These are phyloP conservation scores for Pseudogymnoascus sp. DNA, from an alignment of 2,329 filamentous ascomycete genomes.

Conservation along the genomic window DNA sequence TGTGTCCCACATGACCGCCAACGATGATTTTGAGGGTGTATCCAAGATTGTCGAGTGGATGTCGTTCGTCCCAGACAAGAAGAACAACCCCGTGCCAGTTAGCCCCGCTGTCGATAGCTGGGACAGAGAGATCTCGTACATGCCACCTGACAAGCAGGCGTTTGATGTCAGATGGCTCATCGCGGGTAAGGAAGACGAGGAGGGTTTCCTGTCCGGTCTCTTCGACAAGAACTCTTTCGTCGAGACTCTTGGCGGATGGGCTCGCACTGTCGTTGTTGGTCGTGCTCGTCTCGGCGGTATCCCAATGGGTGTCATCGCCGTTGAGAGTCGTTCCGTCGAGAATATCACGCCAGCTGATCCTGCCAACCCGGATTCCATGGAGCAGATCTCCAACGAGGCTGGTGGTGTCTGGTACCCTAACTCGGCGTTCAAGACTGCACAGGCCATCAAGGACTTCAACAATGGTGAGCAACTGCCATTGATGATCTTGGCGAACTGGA, in stretches of 20 bases:
- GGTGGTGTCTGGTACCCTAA: slow-evolving; percentile 99
- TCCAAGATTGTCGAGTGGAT: slow-evolving; percentile 98
- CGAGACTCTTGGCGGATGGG: slow-evolving; percentile 94
- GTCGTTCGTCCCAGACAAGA: slow-evolving; percentile 94
- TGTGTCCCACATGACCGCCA: slow-evolving; percentile 97
- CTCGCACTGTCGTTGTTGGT: slow-evolving; percentile 90
- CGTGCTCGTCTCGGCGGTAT: slow-evolving; percentile 95
- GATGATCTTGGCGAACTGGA: slow-evolving; percentile 99
- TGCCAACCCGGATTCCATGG: slow-evolving; percentile 95
- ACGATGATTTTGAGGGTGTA: slow-evolving; percentile 95
- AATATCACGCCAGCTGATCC: slow-evolving; percentile 95
- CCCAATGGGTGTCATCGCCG: slow-evolving; percentile 94
- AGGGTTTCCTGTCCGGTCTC: slow-evolving; percentile 76
- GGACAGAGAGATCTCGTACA: slow-evolving; percentile 86
- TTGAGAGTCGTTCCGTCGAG: slow-evolving; percentile 92
- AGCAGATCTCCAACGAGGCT: slow-evolving; percentile 88
- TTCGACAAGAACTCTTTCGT: slow-evolving; percentile 97
- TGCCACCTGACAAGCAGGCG: slow-evolving; percentile 68
- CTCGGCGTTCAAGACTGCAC: slow-evolving; percentile 98
- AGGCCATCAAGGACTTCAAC: slow-evolving; percentile 99
- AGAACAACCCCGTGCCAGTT: slow-evolving; percentile 86
- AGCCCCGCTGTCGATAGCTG: slow-evolving; percentile 75
- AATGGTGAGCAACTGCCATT: slow-evolving; percentile 94
- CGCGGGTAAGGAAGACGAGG: slow-evolving; percentile 70
- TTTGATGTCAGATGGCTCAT: slow-evolving; percentile 96